phyloP scores from a whole-genome alignment of 495 filamentous ascomycete genomes.

The Aspergillus campestris region DNA sequence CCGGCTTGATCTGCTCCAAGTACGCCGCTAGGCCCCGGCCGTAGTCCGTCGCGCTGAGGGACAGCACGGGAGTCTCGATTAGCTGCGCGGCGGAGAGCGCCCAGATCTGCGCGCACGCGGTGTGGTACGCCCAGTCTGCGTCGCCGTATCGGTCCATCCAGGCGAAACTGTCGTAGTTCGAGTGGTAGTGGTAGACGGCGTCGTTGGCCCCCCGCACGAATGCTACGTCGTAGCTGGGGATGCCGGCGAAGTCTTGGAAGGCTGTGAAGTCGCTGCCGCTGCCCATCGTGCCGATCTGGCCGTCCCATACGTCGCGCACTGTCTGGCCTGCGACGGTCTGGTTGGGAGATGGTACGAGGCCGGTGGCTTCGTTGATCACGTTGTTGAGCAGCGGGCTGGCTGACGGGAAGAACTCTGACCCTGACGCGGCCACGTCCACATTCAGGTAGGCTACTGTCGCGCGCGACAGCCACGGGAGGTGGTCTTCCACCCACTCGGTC shows the following conservation, averaged over 20 bases:
- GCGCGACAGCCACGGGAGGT: constrained; percentile 70
- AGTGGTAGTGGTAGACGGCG: constrained; percentile 68
- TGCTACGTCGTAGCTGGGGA: constrained; percentile 54
- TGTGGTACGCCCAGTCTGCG: constrained; percentile 52
- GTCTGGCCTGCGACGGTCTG: constrained; percentile 56
- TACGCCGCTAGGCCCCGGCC: constrained; percentile 36
- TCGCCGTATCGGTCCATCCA: constrained; percentile 71
- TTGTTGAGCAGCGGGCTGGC: constrained; percentile 72
- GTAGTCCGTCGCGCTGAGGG: constrained; percentile 43
- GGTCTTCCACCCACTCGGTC: constrained; percentile 74
- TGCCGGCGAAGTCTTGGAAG: constrained; percentile 66
- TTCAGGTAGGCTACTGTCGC: constrained; percentile 69
- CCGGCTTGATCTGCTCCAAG: constrained; percentile 44
- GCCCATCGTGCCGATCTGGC: constrained; percentile 57
- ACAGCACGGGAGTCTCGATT: constrained; percentile 39
- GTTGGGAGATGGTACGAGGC: constrained; percentile 71
- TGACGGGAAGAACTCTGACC: constrained; percentile 35
- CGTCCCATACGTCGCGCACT: constrained; percentile 52
- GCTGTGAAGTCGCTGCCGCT: constrained; percentile 68
- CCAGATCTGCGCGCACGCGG: constrained; percentile 51
- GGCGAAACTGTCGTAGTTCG: constrained; percentile 66
- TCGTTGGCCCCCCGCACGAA: constrained; percentile 36
- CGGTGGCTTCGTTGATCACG: constrained; percentile 60
- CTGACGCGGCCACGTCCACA: constrained; percentile 55
- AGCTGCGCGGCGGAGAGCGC: constrained; percentile 40